Evolutionary conservation across 2,329 filamentous ascomycete species (phyloP), one percentile per base, ranked within the genome.

Genomic region (Pseudocercospora vitis): DNA sequence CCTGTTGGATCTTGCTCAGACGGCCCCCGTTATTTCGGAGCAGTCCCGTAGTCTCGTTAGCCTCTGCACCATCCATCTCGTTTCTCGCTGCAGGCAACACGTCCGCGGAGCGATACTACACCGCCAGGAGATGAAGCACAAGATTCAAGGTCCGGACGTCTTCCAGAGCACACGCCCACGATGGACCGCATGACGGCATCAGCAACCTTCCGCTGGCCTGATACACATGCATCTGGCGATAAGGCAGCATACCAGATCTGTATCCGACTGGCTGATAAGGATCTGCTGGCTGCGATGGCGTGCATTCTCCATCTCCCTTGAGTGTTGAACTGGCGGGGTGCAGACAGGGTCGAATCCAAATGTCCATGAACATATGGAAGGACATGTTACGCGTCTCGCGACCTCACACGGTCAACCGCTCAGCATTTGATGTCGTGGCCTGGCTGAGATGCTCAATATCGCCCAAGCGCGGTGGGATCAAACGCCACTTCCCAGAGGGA

Each of bases 21-120:
- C 35, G 40, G 18, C 48, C 42, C 47, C 68, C 60, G n/a, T 59
- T 55, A 28, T 55, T 48, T 35, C 56, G 59, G 11, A 75, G 61
- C 7, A 75, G 66, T 29, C 68, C 65, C 3, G 70, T 70, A 7
- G 63, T 64, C 60, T 75, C 73, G 33, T 61, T 16, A 24, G 45
- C 45, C 5, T 39, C 35, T 18, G 35, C 35, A 39, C 21, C 14
- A 21, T 11, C 28, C 55, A 55, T 39, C 35, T 54, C 19, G 31
- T 57, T 24, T 51, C 50, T 31, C 48, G 19, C 19, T 37, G 19
- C 19, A 16, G 28, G 35, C 19, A 2, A 6, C n/a, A 21, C n/a
- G 23, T 24, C 24, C 21, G 6, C 24, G 42, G 31, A 18, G 24
- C 12, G n/a, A 16, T 28, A 18, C 21, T 29, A 37, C n/a, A 14